A percentile compares a stretch with the other conserved stretches of the same genome.
phyloP scores from a whole-genome alignment of 495 filamentous ascomycete genomes.

The Cercophora samala region DNA sequence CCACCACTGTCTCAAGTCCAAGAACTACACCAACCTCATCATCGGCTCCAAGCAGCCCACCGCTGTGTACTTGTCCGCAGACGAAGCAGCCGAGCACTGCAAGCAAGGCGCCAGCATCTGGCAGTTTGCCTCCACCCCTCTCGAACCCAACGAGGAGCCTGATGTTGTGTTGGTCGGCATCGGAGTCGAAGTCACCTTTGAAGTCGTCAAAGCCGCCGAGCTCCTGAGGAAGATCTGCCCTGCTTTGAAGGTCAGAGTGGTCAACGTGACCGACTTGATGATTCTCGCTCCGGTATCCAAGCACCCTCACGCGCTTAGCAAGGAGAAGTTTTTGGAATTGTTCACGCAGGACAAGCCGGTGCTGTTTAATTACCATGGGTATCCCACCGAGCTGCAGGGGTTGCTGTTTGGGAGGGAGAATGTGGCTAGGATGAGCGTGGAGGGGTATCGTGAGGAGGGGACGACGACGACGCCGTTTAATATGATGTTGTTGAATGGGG shows the following conservation, averaged over 20 bases:
- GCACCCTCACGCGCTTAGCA: conserved; percentile 61
- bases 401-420: conserved; percentile 58
- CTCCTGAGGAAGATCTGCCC: conserved; percentile 55
- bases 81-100: conserved; percentile 67
- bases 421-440: conserved; percentile 53
- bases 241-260: conserved; percentile 56
- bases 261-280: conserved; percentile 75
- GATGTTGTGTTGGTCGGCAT: conserved; percentile 70
- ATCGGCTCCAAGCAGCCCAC: conserved; percentile 71
- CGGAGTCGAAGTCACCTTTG: conserved; percentile 68
- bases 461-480: conserved; percentile 71
- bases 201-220: conserved; percentile 62
- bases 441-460: conserved; percentile 69
- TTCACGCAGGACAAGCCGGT: conserved; percentile 60
- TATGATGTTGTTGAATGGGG: conserved; percentile 67
- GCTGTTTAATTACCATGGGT: conserved; percentile 73
- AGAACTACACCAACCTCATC: conserved; percentile 69
- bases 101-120: conserved; percentile 61
- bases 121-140: conserved; percentile 52
- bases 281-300: conserved; percentile 56
- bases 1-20: conserved; percentile 60
- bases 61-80: conserved; percentile 60
- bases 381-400: conserved; percentile 59
- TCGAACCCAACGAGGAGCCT: conserved; percentile 35
- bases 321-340: conserved; percentile 53